phyloP scores from a whole-genome alignment of 2,329 filamentous ascomycete species.

The Leptographium lundbergii region DNA sequence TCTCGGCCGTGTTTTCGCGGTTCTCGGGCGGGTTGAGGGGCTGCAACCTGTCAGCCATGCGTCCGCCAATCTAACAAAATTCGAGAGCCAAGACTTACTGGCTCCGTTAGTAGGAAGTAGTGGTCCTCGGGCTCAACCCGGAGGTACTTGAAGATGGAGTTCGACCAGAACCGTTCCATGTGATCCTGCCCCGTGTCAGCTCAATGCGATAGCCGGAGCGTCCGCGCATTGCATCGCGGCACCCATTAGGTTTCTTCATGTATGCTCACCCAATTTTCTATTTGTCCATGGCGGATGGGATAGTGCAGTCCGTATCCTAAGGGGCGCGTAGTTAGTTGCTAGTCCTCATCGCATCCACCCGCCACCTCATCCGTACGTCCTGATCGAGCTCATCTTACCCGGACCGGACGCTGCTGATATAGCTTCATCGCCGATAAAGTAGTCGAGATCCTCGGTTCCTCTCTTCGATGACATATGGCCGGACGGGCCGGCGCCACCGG shows the following conservation, averaged over 20 bases:
- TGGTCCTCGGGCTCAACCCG: conserved; percentile 97
- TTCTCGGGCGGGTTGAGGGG: conserved; percentile 97
- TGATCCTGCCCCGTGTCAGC: conserved; percentile 55
- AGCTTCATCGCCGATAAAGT: conserved; percentile 97
- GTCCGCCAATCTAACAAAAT: background rate
- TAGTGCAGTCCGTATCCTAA: conserved; percentile 91
- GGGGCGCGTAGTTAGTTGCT: background rate
- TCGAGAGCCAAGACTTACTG: conserved; percentile 38
- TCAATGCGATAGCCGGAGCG: background rate
- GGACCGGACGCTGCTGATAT: conserved; percentile 72
- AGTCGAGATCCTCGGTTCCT: conserved; percentile 94
- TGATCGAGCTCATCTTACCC: conserved; percentile 32
- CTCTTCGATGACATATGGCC: conserved; percentile 83
- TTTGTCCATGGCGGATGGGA: conserved; percentile 92
- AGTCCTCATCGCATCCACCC: background rate
- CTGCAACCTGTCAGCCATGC: conserved; percentile 28
- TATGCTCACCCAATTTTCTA: conserved; percentile 87
- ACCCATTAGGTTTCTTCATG: background rate
- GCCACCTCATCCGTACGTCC: background rate
- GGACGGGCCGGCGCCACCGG: conserved; percentile 71
- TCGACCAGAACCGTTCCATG: conserved; percentile 99
- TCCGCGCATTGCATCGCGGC: background rate
- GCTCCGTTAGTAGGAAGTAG: conserved; percentile 95
- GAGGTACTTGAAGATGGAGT: conserved; percentile 99
- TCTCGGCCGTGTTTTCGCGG: conserved; percentile 96